phyloP scores from a whole-genome alignment of 371 early-diverging fungal genomes.

The Mucor circinelloides region DNA sequence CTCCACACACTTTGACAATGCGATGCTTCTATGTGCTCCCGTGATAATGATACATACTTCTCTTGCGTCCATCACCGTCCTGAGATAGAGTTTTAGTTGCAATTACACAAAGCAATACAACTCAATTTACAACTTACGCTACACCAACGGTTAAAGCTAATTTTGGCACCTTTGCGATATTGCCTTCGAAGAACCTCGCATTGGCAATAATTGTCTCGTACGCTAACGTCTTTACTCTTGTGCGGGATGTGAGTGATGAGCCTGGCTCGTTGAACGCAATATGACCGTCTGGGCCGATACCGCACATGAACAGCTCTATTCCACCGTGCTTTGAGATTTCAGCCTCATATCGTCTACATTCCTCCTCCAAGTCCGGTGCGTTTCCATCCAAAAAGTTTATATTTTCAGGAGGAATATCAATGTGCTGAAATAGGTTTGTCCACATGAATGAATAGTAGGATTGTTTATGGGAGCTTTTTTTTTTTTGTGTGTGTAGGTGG shows the following conservation, averaged over 20 bases:
- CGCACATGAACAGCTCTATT: constrained; percentile 82
- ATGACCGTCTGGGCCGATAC: constrained; percentile 90
- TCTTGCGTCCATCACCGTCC: constrained; percentile 86
- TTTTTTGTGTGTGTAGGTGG: not conserved
- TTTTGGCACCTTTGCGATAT: constrained; percentile 88
- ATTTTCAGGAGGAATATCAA: constrained; percentile 79
- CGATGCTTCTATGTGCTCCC: constrained; percentile 78
- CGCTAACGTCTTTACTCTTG: constrained; percentile 88
- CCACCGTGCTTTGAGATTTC: constrained; percentile 79
- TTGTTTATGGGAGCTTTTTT: constrained; percentile 72
- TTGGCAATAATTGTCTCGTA: constrained; percentile 92
- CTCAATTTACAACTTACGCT: constrained; percentile 53
- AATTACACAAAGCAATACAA: not conserved
- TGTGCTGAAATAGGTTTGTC: constrained; percentile 81
- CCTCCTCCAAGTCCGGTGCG: constrained; percentile 77
- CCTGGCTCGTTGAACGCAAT: constrained; percentile 94
- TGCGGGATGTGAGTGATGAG: constrained; percentile 82
- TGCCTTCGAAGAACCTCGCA: constrained; percentile 86
- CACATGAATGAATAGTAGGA: constrained; percentile 91
- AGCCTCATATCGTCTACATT: constrained; percentile 80
- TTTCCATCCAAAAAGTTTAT: constrained; percentile 87
- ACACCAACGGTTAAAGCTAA: constrained; percentile 89
- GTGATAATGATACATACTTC: constrained; percentile 87
- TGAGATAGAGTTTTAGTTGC: constrained; percentile 14
- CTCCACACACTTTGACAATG: constrained; percentile 85